Base-by-base conservation (phyloP, 805 yeast species). In the Zygoascus biomembranicola region DNA sequence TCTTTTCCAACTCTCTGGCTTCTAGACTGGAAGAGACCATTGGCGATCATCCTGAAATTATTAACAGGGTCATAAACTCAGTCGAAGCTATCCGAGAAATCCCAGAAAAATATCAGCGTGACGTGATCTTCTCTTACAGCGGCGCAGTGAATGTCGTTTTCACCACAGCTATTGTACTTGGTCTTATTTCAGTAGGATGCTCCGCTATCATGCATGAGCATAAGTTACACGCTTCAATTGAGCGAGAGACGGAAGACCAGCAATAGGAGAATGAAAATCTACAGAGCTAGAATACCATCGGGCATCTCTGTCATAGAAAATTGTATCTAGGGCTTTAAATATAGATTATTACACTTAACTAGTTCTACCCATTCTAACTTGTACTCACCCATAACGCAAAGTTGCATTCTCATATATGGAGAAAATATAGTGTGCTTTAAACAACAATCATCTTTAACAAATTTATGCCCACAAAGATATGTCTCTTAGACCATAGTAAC, bases 401-500 rank as follows among this genome's bases (percentile, higher is more conserved):
- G 28, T 6, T 23, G 6, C 28, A 23, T 23, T 23, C 6, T 23
- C 28, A 23, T 4, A 23, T 3, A 23, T 23, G 3, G 28, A 23
- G 28, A 23, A 4, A 23, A 23, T 23, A 6, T 23, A 23, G 28
- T 6, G 28, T 23, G 28, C 28, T 6, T 6, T 4, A 23, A 23
- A 23, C 28, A 23, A 23, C 28, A 23, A 23, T 23, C 28, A 23
- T 23, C 3, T 23, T 23, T 3, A 23, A 23, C 28, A 23, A 23
- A 23, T 23, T 6, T 3, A 23, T 23, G 6, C 28, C 28, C 28
- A 23, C 28, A 3, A 23, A 4, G 28, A 23, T 23, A 23, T 23
- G 3, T 6, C 28, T 23, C 37, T 59, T 66, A 77, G 49, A 71
- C 76, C 80, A 87, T 73, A 20, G 99, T 94, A 41, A 94, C 99